These are phyloP conservation scores for Metschnikowia amazonensis DNA, from an alignment of 805 yeast genomes.

Conservation along the genomic window DNA sequence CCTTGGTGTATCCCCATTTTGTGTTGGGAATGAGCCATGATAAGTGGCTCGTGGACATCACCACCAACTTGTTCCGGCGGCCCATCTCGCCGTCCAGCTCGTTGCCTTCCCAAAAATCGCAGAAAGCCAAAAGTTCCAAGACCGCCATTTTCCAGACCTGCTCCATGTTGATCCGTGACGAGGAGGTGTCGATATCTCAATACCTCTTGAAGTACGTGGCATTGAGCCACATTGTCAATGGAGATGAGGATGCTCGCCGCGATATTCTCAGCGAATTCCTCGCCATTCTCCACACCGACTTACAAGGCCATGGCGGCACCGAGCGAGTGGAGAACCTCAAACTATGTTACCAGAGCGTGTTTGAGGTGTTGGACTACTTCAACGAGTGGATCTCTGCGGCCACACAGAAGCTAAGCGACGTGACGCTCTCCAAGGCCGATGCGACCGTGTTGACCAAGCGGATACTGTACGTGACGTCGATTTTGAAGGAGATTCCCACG, in stretches of 20 bases:
- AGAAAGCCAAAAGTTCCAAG: slow-evolving; percentile 16
- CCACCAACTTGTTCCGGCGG: slow-evolving; percentile 60
- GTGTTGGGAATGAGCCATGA: slow-evolving; percentile 51
- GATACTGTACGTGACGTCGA: slow-evolving; percentile 35
- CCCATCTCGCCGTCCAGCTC: slow-evolving; percentile 20
- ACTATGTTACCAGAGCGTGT: slow-evolving; percentile 67
- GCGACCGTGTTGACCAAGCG: slow-evolving; percentile 25
- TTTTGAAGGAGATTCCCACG: slow-evolving; percentile 58
- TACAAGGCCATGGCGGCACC: slow-evolving; percentile 43
- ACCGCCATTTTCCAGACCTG: slow-evolving; percentile 55
- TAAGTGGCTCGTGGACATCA: slow-evolving; percentile 68
- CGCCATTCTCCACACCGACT: slow-evolving; percentile 44
- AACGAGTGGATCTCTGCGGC: slow-evolving; percentile 65
- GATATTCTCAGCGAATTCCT: slow-evolving; percentile 58
- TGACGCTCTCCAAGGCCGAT: slow-evolving; percentile 18
- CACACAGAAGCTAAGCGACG: slow-evolving; percentile 29
- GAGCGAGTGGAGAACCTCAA: slow-evolving; percentile 56
- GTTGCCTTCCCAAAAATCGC: slow-evolving; percentile 7
- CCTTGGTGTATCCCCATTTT: slow-evolving; percentile 62
- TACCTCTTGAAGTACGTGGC: slow-evolving; percentile 76
- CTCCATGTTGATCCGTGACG: slow-evolving; percentile 61
- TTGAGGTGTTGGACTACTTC: slow-evolving; percentile 77
- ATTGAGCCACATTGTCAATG: slow-evolving; percentile 56
- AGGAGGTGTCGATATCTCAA: slow-evolving; percentile 64
- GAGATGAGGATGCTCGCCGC: slow-evolving; percentile 34